These are phyloP conservation scores for Termitomyces sp. DNA, from an alignment of 768 basidiomycete genomes.

Conservation along the genomic window DNA sequence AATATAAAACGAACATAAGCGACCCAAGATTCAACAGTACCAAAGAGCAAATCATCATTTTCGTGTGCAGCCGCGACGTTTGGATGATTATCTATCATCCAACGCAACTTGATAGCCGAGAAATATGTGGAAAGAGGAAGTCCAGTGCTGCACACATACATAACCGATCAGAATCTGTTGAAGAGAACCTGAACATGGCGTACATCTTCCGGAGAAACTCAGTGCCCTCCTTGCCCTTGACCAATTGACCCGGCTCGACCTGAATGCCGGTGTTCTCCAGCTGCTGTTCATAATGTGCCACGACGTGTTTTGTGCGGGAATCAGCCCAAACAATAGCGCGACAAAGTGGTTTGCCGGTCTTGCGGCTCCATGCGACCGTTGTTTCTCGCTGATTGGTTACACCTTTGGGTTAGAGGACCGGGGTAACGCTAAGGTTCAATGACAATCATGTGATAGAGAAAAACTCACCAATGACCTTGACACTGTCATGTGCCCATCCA, in stretches of 20 bases:
- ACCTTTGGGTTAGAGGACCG: slow-evolving; percentile 39
- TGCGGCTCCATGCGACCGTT: slow-evolving; percentile 86
- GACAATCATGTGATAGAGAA: slow-evolving; percentile 14
- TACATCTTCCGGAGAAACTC: slow-evolving; percentile 65
- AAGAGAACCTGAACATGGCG: slow-evolving; percentile 19
- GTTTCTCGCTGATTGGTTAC: slow-evolving; percentile 99
- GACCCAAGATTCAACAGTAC: slow-evolving; percentile 97
- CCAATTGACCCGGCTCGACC: slow-evolving; percentile 56
- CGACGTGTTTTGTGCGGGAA: slow-evolving; percentile 81
- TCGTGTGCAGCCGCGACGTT: slow-evolving; percentile 77
- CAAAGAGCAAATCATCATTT: slow-evolving; percentile 78
- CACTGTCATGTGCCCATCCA: slow-evolving; percentile 75
- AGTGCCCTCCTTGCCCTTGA: slow-evolving; percentile 66
- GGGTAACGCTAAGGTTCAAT: neutral
- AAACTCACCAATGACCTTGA: slow-evolving; percentile 85
- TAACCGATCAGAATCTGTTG: neutral
- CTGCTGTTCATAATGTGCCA: slow-evolving; percentile 74
- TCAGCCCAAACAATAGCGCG: slow-evolving; percentile 96
- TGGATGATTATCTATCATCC: slow-evolving; percentile 89
- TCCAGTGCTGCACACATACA: slow-evolving; percentile 58
- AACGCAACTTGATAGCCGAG: slow-evolving; percentile 91
- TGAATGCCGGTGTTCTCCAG: slow-evolving; percentile 73
- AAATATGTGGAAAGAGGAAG: slow-evolving; percentile 97
- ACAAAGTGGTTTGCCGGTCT: slow-evolving; percentile 85
- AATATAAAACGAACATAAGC: slow-evolving; percentile 56